Percentiles rank a stretch among this genome's conserved stretches.
Evolutionary conservation across 306 rosid species (phyloP).

Genomic region (Oemleria cerasiformis): DNA sequence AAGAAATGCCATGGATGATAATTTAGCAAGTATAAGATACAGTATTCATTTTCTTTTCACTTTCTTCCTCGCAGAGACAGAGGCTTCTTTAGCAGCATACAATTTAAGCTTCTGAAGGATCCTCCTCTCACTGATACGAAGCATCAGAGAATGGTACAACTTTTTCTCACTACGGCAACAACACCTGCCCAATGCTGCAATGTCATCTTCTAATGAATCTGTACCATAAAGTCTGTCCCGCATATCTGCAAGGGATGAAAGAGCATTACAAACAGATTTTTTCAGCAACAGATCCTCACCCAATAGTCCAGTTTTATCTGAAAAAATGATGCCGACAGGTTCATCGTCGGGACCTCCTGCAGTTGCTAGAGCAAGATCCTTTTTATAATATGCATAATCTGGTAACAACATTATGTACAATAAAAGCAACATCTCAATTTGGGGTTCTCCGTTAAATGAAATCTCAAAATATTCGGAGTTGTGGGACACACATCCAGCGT

Average conservation of each 20-base stretch:
- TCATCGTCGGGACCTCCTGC: conserved; percentile 39
- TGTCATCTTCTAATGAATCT: conserved; percentile 54
- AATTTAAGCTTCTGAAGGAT: conserved; percentile 59
- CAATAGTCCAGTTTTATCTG: conserved; percentile 27
- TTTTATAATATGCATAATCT: conserved; percentile 49
- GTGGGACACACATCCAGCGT: conserved; percentile 45
- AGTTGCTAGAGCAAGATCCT: conserved; percentile 50
- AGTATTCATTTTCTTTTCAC: conserved; percentile 30
- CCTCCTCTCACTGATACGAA: conserved; percentile 69
- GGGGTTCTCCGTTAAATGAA: conserved; percentile 77
- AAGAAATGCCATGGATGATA: not conserved
- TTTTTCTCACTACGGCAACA: conserved; percentile 45
- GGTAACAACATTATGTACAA: conserved; percentile 54
- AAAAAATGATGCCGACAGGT: conserved; percentile 34
- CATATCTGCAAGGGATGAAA: conserved; percentile 56
- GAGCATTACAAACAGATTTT: conserved; percentile 46
- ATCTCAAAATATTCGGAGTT: conserved; percentile 78
- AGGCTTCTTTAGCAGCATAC: conserved; percentile 44
- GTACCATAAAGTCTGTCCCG: conserved; percentile 70
- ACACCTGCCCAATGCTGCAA: conserved; percentile 41
- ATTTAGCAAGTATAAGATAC: not conserved
- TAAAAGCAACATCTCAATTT: conserved; percentile 58
- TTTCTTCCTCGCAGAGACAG: conserved; percentile 40
- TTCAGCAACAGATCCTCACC: conserved; percentile 52
- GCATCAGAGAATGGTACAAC: conserved; percentile 65